These are phyloP conservation scores for Xylariaceae sp. DNA, from an alignment of 2,329 filamentous ascomycete species.

Conservation along the genomic window DNA sequence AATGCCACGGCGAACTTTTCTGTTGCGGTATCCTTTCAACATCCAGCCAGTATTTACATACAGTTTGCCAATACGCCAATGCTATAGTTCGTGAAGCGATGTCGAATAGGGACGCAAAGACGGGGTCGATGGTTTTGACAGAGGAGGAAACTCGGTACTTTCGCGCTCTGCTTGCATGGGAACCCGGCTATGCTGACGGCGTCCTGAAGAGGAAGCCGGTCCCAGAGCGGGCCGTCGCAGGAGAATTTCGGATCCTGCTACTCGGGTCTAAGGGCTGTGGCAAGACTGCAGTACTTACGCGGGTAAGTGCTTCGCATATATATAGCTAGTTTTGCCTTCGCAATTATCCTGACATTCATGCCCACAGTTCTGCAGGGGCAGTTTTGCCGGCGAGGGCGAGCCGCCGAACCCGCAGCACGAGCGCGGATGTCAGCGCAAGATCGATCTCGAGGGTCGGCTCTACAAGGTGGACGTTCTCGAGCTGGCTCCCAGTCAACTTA, in stretches of 20 bases:
- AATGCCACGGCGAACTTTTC: too few species aligned
- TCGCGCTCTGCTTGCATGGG: slow-evolving; percentile 36
- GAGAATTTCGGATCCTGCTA: slow-evolving; percentile 36
- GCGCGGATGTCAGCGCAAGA: slow-evolving; percentile 31
- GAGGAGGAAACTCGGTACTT: slow-evolving; percentile 38
- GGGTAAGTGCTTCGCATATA: slow-evolving; percentile 23
- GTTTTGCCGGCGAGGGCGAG: slow-evolving; percentile 23
- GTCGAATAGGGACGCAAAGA: slow-evolving; percentile 11
- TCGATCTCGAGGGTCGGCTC: slow-evolving; percentile 28
- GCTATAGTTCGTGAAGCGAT: too few species aligned
- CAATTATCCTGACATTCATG: too few species aligned
- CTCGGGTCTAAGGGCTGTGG: slow-evolving; percentile 35
- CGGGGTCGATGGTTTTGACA: slow-evolving; percentile 30
- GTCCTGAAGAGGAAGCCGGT: slow-evolving; percentile 14
- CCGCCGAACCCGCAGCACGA: slow-evolving; percentile 24
- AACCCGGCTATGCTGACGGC: slow-evolving; percentile 28
- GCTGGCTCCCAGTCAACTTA: slow-evolving; percentile 31
- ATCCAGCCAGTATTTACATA: too few species aligned
- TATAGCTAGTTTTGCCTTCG: too few species aligned
- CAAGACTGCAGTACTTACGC: slow-evolving; percentile 37
- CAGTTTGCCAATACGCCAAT: too few species aligned
- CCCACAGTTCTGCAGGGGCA: slow-evolving; percentile 30
- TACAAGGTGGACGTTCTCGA: slow-evolving; percentile 36
- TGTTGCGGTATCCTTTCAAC: too few species aligned
- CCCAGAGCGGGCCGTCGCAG: slow-evolving; percentile 22